Percentiles rank a stretch among this genome's conserved stretches.
These are phyloP conservation scores for Kazachstania kunashirensis DNA, from an alignment of 805 yeast species.

Conservation along the genomic window DNA sequence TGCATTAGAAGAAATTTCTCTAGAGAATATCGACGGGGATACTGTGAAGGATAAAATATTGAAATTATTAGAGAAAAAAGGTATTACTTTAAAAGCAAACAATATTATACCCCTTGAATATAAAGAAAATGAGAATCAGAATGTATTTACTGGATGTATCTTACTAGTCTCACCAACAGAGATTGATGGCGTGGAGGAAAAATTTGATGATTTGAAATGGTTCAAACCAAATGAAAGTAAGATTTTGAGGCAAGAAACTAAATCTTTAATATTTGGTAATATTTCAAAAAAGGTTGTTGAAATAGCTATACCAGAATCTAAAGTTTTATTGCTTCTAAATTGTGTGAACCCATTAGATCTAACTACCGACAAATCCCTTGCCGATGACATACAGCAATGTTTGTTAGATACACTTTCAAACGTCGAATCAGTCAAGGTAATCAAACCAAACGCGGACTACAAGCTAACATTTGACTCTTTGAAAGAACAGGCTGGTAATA, in stretches of 20 bases:
- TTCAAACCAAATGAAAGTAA: conserved; percentile 18
- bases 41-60: not conserved
- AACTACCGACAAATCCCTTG: conserved; percentile 37
- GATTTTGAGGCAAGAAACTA: conserved; percentile 11
- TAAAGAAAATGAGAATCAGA: not conserved
- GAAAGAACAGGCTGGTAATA: conserved; percentile 57
- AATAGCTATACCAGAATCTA: conserved; percentile 22
- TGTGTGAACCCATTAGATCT: conserved; percentile 57
- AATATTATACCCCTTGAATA: not conserved
- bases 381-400: conserved; percentile 42
- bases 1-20: conserved; percentile 10
- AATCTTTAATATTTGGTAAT: conserved; percentile 27
- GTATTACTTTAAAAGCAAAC: not conserved
- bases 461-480: conserved; percentile 37
- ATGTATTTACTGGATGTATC: not conserved
- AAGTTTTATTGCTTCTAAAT: conserved; percentile 58
- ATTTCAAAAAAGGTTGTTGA: conserved; percentile 31
- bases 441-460: conserved; percentile 41
- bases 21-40: not conserved
- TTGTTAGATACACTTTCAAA: conserved; percentile 32
- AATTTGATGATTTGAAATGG: conserved; percentile 5
- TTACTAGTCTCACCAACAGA: not conserved
- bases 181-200: not conserved
- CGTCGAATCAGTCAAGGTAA: conserved; percentile 47
- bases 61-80: not conserved